Base-by-base conservation (phyloP, 148 eudicot species). In the Limonium bicolor region DNA sequence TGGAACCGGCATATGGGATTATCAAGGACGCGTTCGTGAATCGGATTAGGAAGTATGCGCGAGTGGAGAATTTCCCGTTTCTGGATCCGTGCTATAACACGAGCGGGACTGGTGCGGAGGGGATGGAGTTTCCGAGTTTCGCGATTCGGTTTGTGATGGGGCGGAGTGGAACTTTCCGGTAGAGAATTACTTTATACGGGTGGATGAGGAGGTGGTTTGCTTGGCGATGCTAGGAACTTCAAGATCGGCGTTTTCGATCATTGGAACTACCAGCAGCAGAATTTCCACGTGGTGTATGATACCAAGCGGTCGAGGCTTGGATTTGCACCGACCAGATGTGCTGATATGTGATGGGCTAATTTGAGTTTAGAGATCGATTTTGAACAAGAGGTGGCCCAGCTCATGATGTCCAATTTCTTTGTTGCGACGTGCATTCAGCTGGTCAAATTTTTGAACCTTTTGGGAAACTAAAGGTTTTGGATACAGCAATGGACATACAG, bases 191-290 rank as follows among this genome's bases (percentile, higher is more conserved):
- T 85, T 90, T 66, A 85, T 90, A 11, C 49, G 64, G 80, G 59
- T 90, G 40, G 95, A 77, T 18, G 72, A 70, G 18, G 87, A 80
- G 12, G 61, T 90, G 1, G 75, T 73, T 9, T 90, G 99, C 37
- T 52, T 90, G 64, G 99, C 99, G 0, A 67, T 90, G 4, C 21
- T 80, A 58, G 71, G 77, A 21, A 73, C 82, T 34, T 77, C 80
- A 19, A 54, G 54, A 0, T 68, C 86, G 4, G 63, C 69, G 22
- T 47, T 90, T 34, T 90, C 99, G 0, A 90, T 90, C 10, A 81
- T 90, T 20, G 99, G 99, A 1, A 90, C 53, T 85, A 90, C 30
- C 95, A 85, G 62, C 99, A 90, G 57, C 99, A 90, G 61, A 90
- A 90, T 57, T 84, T 90, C 26, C 95, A 85, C 21, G 53, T 90